A percentile compares a stretch with the other conserved stretches of the same genome.
Conservation (phyloP, 2,329 filamentous ascomycete species). For the Diaporthe ampelina region DNA sequence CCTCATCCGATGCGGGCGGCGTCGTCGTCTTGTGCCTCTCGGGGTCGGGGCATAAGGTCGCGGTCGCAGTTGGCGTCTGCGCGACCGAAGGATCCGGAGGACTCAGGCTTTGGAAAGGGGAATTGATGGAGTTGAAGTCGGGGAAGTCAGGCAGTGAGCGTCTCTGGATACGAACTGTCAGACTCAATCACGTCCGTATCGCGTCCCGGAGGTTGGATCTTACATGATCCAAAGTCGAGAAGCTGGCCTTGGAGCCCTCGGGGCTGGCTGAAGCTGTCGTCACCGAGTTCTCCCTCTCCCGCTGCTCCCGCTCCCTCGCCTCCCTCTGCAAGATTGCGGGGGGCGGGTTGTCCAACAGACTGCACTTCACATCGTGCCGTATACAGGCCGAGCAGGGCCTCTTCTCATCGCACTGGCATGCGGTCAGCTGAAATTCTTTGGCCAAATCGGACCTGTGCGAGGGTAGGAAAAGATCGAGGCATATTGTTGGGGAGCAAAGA, state of each 20-base stretch:
- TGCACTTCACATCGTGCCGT: constrained; percentile 43
- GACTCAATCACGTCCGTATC: not conserved
- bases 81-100: constrained; percentile 13
- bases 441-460: not conserved
- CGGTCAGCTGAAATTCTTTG: constrained; percentile 11
- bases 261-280: constrained; percentile 32
- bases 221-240: constrained; percentile 37
- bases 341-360: constrained; percentile 40
- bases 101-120: constrained; percentile 19
- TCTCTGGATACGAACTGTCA: constrained; percentile 34
- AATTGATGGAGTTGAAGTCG: constrained; percentile 29
- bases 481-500: constrained; percentile 11
- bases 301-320: constrained; percentile 9
- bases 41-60: constrained; percentile 14
- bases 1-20: constrained; percentile 11
- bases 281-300: not conserved
- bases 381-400: constrained; percentile 44
- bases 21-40: constrained; percentile 22
- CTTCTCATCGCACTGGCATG: constrained; percentile 44
- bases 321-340: constrained; percentile 24
- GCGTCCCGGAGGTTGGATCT: constrained; percentile 13
- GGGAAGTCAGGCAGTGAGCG: constrained; percentile 37
- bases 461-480: not conserved
- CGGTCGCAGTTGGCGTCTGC: constrained; percentile 4
- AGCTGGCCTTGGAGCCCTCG: constrained; percentile 49